Percentiles rank a stretch among this genome's conserved stretches.
phyloP scores from a whole-genome alignment of 75 land plant species.

The Adiantum capillusveneris region DNA sequence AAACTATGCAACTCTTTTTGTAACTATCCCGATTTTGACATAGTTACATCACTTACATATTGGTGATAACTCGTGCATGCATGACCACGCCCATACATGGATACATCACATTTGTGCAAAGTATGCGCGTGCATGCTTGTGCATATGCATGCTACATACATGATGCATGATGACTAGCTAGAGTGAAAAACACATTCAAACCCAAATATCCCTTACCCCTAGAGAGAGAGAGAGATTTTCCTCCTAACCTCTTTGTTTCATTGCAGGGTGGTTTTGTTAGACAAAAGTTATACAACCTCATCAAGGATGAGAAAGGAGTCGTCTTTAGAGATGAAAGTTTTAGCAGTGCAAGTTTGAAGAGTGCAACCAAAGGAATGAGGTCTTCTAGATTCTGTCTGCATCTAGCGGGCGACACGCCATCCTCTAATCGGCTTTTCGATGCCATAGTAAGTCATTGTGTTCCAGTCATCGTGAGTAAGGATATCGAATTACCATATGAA shows the following conservation, averaged over 20 bases:
- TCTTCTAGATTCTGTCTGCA: slow-evolving; percentile 80
- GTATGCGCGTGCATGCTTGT: too few species aligned
- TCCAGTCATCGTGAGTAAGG: slow-evolving; percentile 79
- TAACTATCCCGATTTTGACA: too few species aligned
- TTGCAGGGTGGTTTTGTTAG: slow-evolving; percentile 75
- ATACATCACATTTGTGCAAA: too few species aligned
- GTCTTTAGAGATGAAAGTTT: slow-evolving; percentile 59
- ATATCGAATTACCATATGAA: slow-evolving; percentile 86
- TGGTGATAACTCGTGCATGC: too few species aligned
- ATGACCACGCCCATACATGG: too few species aligned
- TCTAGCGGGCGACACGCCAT: slow-evolving; percentile 91
- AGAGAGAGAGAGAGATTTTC: too few species aligned
- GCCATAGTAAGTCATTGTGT: slow-evolving; percentile 80
- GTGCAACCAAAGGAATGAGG: slow-evolving; percentile 68
- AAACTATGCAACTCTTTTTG: too few species aligned
- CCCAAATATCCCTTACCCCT: too few species aligned
- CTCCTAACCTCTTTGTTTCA: not conserved
- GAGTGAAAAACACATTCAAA: too few species aligned
- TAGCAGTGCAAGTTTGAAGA: slow-evolving; percentile 38
- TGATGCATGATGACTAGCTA: too few species aligned
- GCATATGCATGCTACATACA: too few species aligned
- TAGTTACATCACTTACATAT: too few species aligned
- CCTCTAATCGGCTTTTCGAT: slow-evolving; percentile 87
- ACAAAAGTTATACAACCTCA: slow-evolving; percentile 65
- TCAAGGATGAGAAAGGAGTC: slow-evolving; percentile 69